Evolutionary conservation across 1,284 basidiomycete genomes (phyloP).

Genomic region (Xerocomus nothofagi): DNA sequence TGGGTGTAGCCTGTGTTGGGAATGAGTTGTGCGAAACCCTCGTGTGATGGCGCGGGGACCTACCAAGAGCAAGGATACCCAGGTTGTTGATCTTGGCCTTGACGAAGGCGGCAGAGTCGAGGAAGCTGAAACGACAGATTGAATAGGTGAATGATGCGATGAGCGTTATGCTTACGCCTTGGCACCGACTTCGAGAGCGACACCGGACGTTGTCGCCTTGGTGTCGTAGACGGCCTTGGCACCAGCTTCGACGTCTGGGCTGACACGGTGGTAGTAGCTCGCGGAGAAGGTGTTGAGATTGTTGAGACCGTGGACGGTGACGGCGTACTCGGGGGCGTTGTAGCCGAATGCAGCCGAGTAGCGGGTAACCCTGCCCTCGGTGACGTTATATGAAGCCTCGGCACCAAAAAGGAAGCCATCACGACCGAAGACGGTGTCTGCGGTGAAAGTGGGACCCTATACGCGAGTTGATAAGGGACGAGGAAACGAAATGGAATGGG

Average conservation of each 20-base stretch:
- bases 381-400: conserved; percentile 96
- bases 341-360: conserved; percentile 94
- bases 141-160: background rate
- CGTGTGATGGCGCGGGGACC: conserved; percentile 10
- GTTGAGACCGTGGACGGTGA: conserved; percentile 93
- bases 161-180: conserved; percentile 69
- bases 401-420: conserved; percentile 97
- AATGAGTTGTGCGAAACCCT: background rate
- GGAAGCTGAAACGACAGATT: conserved; percentile 51
- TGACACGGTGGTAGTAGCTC: conserved; percentile 99
- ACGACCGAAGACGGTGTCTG: conserved; percentile 93
- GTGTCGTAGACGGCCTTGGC: conserved; percentile 98
- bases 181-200: conserved; percentile 93
- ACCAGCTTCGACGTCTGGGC: conserved; percentile 93
- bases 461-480: conserved; percentile 7
- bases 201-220: conserved; percentile 85
- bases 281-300: conserved; percentile 95
- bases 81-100: conserved; percentile 99
- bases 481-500: conserved; percentile 2
- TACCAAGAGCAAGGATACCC: conserved; percentile 85
- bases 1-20: conserved; percentile 77
- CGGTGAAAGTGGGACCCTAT: conserved; percentile 94
- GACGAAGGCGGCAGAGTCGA: conserved; percentile 88
- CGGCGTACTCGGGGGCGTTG: conserved; percentile 95
- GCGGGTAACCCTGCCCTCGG: conserved; percentile 87